These are phyloP conservation scores for Lagerstroemia fauriei DNA, from an alignment of 441 rosid species.

Conservation along the genomic window DNA sequence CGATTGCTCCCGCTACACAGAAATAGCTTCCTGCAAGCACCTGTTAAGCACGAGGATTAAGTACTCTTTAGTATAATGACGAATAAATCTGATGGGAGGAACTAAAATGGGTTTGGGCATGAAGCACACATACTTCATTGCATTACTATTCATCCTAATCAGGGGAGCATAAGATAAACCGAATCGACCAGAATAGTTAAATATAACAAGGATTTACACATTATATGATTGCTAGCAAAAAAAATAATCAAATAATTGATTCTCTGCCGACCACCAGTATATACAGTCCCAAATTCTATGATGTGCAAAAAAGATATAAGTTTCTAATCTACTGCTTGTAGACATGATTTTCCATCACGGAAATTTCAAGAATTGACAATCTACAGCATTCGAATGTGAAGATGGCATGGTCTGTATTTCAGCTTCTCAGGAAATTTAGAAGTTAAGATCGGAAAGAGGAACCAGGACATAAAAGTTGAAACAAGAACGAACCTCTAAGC, in stretches of 20 bases:
- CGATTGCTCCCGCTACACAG: conserved; percentile 88
- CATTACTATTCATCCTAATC: neutral
- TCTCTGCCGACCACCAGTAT: neutral
- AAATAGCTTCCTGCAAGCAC: conserved; percentile 97
- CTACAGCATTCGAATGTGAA: neutral
- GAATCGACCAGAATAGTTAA: neutral
- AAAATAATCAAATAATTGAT: neutral
- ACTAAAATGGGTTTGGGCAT: neutral
- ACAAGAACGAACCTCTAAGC: conserved; percentile 61
- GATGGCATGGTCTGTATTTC: neutral
- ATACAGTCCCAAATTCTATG: neutral
- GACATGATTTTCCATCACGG: neutral
- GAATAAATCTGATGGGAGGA: neutral
- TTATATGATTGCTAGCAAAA: no score
- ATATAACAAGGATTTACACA: neutral
- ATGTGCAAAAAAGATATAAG: neutral
- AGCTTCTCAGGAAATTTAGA: neutral
- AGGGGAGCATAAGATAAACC: neutral
- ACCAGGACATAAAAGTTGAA: conserved; percentile 1
- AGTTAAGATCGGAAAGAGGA: conserved; percentile 8
- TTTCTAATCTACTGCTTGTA: neutral
- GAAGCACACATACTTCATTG: neutral
- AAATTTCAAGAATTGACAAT: neutral
- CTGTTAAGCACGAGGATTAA: conserved; percentile 39
- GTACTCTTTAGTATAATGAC: neutral